Evolutionary conservation across 257 asterid species (phyloP), one percentile per base, ranked within the genome.

Genomic region (Nemophila menziesii): DNA sequence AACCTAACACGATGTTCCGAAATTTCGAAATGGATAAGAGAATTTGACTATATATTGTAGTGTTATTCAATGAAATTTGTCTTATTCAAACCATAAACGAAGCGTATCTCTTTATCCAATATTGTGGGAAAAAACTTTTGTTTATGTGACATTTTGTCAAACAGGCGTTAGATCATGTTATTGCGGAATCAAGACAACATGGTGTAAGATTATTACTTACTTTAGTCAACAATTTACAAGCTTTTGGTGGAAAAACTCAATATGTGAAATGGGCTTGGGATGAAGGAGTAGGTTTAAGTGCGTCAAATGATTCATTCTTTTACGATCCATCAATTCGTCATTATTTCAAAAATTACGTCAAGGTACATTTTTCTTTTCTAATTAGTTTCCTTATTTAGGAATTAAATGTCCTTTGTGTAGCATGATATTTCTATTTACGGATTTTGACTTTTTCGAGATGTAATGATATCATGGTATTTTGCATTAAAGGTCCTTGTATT

Each of bases 231-330:
- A 90, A 90, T 69, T 72, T 90, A 72, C 90, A 85, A 74, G 96
- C 96, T 5, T 90, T 76, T 43, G 99, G 99, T 43, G 99, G 99
- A 34, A 90, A 85, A 57, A 79, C 92, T 20, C 99, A 82, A 52
- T 90, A 85, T 61, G 94, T 90, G 20, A 79, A 85, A 75, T 90
- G 99, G 99, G 99, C 99, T 1, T 90, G 96, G 99, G 94, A 90
- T 52, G 99, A 90, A 57, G 96, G 93, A 39, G 80, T 85, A 27
- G 96, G 81, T 26, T 57, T 90, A 53, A 90, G 96, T 67, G 71
- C 99, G 54, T 90, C 99, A 1, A 90, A 85, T 7, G 99, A 90
- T 69, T 90, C 99, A 3, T 90, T 90, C 79, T 90, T 81, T 73
- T 90, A 82, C 23, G 99, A 90, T 68, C 96, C 96, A 21, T 77